Conservation (phyloP, 768 basidiomycete genomes). For the Naganishia antarctica region DNA sequence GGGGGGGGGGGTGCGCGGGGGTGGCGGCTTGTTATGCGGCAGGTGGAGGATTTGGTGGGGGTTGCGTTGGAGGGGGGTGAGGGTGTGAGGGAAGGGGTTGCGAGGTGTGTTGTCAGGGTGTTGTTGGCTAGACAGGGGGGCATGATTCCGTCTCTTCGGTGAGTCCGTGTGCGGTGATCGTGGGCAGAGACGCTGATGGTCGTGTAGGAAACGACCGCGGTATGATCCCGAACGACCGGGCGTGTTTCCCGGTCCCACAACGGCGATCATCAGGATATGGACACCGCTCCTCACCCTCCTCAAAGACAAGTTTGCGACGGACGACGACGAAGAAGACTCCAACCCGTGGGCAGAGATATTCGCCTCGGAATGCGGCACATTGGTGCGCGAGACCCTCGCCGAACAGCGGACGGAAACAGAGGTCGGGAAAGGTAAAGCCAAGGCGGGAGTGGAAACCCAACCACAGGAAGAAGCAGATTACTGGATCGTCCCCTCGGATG, state of each 20-base stretch:
- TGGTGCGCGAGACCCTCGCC: neutral
- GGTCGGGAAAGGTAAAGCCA: neutral
- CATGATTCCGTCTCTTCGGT: conserved; percentile 82
- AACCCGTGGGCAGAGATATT: neutral
- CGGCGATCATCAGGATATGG: conserved; percentile 11
- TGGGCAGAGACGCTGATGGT: neutral
- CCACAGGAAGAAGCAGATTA: neutral
- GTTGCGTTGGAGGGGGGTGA: conserved; percentile 5
- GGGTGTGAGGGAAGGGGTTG: conserved; percentile 62
- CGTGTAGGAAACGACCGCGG: conserved; percentile 23
- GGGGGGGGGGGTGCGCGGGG: conserved; percentile 45
- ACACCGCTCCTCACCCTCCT: conserved; percentile 18
- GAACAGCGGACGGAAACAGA: neutral
- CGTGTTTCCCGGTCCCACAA: neutral
- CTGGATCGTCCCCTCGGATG: neutral
- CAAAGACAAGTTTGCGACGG: neutral
- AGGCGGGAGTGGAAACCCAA: neutral
- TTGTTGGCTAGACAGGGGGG: conserved; percentile 65
- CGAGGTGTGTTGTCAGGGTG: conserved; percentile 64
- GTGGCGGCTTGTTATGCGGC: conserved; percentile 47
- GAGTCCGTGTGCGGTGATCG: conserved; percentile 30
- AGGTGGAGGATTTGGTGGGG: conserved; percentile 27
- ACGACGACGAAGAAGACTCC: neutral
- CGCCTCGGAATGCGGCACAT: neutral
- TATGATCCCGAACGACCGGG: neutral